Evolutionary conservation across 2,329 filamentous ascomycete genomes (phyloP), one percentile per base, ranked within the genome.

Genomic region (Aspergillus sp.): DNA sequence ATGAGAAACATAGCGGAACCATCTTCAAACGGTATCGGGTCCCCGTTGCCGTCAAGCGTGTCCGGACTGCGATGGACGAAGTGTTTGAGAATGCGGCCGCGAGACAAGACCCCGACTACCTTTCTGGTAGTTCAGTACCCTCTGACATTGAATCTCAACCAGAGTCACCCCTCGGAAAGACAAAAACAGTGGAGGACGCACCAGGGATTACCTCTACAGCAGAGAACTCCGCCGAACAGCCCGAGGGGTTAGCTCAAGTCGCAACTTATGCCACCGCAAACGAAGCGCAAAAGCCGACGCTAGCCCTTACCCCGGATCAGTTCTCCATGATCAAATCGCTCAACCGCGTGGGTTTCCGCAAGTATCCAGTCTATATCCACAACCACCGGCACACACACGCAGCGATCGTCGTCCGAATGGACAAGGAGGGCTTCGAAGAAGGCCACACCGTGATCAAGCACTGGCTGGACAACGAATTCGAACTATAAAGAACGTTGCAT

Each of bases 321-420:
- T 96, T 97, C 73, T 83, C 85, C 53, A 97, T 97, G 86, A 91
- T 97, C 64, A 84, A 90, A 31, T 86, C 87, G 9, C 81, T 98
- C 53, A 88, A 98, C 66, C 74, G 80, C 4, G 79, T 88, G 0
- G 85, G 85, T 3, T 84, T 86, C 71, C 81, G 77, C 48, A 88
- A 87, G 68, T 86, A 83, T 66, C 83, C 84, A 0, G 85, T 82
- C 9, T 76, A 80, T 62, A 82, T 82, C 60, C 79, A 81, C 60
- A 90, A 93, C 6, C 84, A 87, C 58, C 80, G 83, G n/a, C 92
- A 97, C 73, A 91, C 87, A 62, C 94, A 98, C 76, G 94, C 93
- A 0, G 93, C 93, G 3, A 96, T 98, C 52, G 91, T 98, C 65
- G 88, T 96, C 41, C 85, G 94, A 43, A 86, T 82, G 64, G 76